Evolutionary conservation across 169 alveolate genomes (phyloP).

Genomic region (Prorocentrum cordatum): DNA sequence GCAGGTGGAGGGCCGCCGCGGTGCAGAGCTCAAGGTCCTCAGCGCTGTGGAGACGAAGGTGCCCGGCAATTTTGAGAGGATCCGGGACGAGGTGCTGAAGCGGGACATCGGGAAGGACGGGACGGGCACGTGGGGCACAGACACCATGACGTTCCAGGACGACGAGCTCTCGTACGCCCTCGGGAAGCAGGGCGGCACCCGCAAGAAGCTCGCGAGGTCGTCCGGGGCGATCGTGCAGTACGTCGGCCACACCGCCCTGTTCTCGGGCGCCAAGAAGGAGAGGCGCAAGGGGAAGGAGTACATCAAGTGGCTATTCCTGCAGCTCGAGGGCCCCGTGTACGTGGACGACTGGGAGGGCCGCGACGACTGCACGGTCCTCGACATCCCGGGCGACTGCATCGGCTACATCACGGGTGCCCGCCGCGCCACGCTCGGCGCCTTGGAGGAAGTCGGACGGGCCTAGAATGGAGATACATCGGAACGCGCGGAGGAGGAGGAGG

Average conservation of each 20-base stretch:
- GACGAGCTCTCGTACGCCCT: slow-evolving; percentile 68
- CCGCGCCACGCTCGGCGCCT: slow-evolving; percentile 65
- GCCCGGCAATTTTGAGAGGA: slow-evolving; percentile 56
- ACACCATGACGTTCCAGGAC: slow-evolving; percentile 69
- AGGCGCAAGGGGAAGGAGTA: slow-evolving; percentile 63
- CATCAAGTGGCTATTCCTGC: slow-evolving; percentile 63
- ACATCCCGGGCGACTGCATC: slow-evolving; percentile 9
- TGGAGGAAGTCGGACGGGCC: slow-evolving; percentile 69
- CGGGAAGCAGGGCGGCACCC: slow-evolving; percentile 71
- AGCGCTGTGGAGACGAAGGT: slow-evolving; percentile 65
- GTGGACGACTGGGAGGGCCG: slow-evolving; percentile 70
- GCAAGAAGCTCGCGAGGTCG: slow-evolving; percentile 66
- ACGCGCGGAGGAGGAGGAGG: too few relatives aligned
- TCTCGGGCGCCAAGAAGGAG: slow-evolving; percentile 51
- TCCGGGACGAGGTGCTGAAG: slow-evolving; percentile 7
- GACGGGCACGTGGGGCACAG: slow-evolving; percentile 57
- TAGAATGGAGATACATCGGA: too few relatives aligned
- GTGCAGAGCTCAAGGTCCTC: slow-evolving; percentile 66
- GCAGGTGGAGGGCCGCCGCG: slow-evolving; percentile 66
- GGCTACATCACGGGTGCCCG: slow-evolving; percentile 67
- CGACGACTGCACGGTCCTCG: slow-evolving; percentile 48
- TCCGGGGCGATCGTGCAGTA: slow-evolving; percentile 68
- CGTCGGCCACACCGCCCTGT: slow-evolving; percentile 60
- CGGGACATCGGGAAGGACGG: too few relatives aligned
- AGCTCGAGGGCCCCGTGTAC: slow-evolving; percentile 67